Evolutionary conservation across 139 green algal species (phyloP).

Genomic region (Ettlia oleoabundans): DNA sequence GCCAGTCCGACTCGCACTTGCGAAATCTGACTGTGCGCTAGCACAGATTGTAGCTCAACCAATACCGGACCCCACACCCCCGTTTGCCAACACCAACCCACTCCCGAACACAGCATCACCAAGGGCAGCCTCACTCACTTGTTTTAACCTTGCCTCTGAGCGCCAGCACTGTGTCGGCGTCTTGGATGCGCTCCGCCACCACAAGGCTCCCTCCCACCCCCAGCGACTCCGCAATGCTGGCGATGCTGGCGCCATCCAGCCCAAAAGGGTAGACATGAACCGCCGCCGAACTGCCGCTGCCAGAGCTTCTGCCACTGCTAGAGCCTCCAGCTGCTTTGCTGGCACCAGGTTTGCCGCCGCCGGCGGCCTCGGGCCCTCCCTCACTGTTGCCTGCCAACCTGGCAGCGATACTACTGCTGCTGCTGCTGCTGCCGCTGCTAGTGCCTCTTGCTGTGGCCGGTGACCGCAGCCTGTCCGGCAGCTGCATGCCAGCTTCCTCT

Average conservation of each 20-base stretch:
- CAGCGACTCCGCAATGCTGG: background rate
- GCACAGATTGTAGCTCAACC: too few species aligned
- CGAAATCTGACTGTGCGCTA: too few species aligned
- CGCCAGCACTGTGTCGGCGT: constrained; percentile 73
- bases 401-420: background rate
- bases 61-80: too few species aligned
- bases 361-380: too few species aligned
- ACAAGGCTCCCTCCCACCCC: constrained; percentile 22
- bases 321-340: too few species aligned
- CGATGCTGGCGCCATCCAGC: constrained; percentile 5
- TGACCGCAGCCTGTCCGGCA: background rate
- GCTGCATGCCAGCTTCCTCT: background rate
- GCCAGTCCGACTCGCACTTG: too few species aligned
- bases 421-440: constrained; percentile 4
- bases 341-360: background rate
- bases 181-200: constrained; percentile 26
- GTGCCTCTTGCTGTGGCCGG: background rate
- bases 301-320: constrained; percentile 3
- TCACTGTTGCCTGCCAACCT: background rate
- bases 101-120: too few species aligned
- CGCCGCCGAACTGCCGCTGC: background rate
- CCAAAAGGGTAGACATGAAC: constrained; percentile 29
- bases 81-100: too few species aligned
- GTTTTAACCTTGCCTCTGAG: constrained; percentile 54
- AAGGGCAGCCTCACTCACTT: constrained; percentile 22